Base-by-base conservation (phyloP, 2,329 filamentous ascomycete genomes). In the Apiospora sp. region DNA sequence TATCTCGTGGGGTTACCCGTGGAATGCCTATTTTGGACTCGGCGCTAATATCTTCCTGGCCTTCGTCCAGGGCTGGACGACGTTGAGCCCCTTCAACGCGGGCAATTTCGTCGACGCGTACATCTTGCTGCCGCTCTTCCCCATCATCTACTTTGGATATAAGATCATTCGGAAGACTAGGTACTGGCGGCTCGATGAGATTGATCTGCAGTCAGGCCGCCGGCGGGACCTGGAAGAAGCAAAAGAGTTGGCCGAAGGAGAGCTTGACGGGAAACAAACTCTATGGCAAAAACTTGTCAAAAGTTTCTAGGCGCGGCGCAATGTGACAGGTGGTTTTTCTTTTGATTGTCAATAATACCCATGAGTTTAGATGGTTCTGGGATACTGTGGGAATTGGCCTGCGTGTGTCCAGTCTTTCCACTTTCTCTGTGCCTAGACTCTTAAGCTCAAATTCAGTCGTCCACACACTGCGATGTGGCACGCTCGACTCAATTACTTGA, bases 41-140 rank as follows among this genome's bases (percentile, higher is more conserved):
- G 82, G 75, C 0, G 86, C 89, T 46, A 92, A 91, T 73, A 75
- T 89, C 2, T 91, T 92, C 75, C 80, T 92, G 34, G 88, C 89
- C 0, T 79, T 92, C 0, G 84, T 92, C 2, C 89, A 91, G 77
- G 90, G 90, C 4, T 92, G 89, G 89, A 87, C 88, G 5, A 89
- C 86, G 0, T 81, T 92, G 5, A 84, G 86, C 2, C 90, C 90
- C 0, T 92, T 91, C 74, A 80, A 87, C 51, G 87, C 86, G 0
- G 88, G 86, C 5, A 82, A 84, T n/a, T 91, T 92, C 76, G 89
- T 92, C 14, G 89, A 91, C 75, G 89, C 90, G 0, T 92, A 92
- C 76, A 88, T 92, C 71, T 79, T 92, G 34, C 78, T 92, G 43
- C 89, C 89, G 1, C 80, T 92, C 0, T 92, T 92, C 75, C 85